A percentile compares a stretch with the other conserved stretches of the same genome.
These are phyloP conservation scores for Aspergillus ostianus DNA, from an alignment of 495 filamentous ascomycete species.

Conservation along the genomic window DNA sequence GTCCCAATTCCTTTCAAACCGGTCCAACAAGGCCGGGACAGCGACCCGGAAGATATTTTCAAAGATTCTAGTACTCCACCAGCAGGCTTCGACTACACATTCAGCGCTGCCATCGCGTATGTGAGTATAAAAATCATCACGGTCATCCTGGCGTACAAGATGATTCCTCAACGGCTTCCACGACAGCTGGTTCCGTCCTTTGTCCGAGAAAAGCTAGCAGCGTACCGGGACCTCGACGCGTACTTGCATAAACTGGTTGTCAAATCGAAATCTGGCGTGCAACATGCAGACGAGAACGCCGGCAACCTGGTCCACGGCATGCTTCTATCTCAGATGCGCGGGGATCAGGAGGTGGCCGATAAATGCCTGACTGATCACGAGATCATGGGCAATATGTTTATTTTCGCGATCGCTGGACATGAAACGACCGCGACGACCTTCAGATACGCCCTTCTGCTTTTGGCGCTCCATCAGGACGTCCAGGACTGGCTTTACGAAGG, in stretches of 20 bases:
- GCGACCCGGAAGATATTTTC: slow-evolving; percentile 14
- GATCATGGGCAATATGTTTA: slow-evolving; percentile 48
- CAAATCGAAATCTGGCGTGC: not conserved
- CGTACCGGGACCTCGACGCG: slow-evolving; percentile 15
- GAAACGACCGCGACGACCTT: slow-evolving; percentile 49
- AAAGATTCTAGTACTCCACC: slow-evolving; percentile 15
- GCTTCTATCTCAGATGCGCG: slow-evolving; percentile 10
- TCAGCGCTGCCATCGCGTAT: slow-evolving; percentile 19
- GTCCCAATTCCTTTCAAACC: slow-evolving; percentile 27
- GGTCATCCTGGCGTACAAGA: slow-evolving; percentile 12
- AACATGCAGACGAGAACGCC: not conserved
- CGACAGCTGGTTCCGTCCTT: slow-evolving; percentile 19
- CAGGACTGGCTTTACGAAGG: slow-evolving; percentile 44
- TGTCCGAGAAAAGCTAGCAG: slow-evolving; percentile 17
- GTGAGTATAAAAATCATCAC: slow-evolving; percentile 13
- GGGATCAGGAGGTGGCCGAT: slow-evolving; percentile 10
- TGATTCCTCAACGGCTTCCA: slow-evolving; percentile 21
- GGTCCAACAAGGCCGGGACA: not conserved
- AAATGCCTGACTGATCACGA: slow-evolving; percentile 33
- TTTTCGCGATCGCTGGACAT: slow-evolving; percentile 51
- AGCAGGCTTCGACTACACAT: slow-evolving; percentile 22
- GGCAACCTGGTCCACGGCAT: slow-evolving; percentile 28
- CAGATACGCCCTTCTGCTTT: slow-evolving; percentile 37
- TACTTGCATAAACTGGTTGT: slow-evolving; percentile 18
- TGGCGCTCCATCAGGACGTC: slow-evolving; percentile 38